phyloP scores from a whole-genome alignment of 805 yeast species.

The Wickerhamomyces xylosicus region DNA sequence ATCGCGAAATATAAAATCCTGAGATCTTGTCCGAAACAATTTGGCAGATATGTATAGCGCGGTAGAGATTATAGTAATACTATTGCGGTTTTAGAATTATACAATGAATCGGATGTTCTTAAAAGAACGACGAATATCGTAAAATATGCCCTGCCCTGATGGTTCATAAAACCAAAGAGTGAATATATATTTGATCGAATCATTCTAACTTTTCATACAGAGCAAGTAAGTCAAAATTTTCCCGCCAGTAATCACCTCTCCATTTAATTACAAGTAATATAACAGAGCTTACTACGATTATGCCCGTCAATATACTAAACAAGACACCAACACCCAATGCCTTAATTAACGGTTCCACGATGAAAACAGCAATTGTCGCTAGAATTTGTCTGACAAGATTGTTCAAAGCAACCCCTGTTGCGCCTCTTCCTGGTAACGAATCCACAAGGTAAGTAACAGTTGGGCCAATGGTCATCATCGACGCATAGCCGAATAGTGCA shows the following conservation, averaged over 20 bases:
- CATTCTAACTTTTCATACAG: slow-evolving; percentile 37
- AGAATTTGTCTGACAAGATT: slow-evolving; percentile 62
- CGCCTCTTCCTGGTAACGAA: slow-evolving; percentile 78
- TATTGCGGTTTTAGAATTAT: too few species aligned
- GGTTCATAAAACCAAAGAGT: neutral
- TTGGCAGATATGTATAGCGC: too few species aligned
- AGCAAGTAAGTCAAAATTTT: slow-evolving; percentile 44
- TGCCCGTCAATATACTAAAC: slow-evolving; percentile 54
- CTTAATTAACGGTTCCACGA: slow-evolving; percentile 56
- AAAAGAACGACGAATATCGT: too few species aligned
- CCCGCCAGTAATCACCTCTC: slow-evolving; percentile 54
- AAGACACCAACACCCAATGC: slow-evolving; percentile 69
- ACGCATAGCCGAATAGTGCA: slow-evolving; percentile 71
- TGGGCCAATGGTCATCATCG: slow-evolving; percentile 77
- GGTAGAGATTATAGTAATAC: too few species aligned
- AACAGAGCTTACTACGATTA: slow-evolving; percentile 33
- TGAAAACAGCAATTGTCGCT: slow-evolving; percentile 70
- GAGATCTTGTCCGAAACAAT: too few species aligned
- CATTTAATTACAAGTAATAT: slow-evolving; percentile 37
- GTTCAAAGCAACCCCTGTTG: slow-evolving; percentile 80
- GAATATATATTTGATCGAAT: too few species aligned
- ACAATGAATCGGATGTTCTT: too few species aligned
- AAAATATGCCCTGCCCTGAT: too few species aligned
- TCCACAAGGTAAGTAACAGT: slow-evolving; percentile 77
- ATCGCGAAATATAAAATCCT: too few species aligned